Evolutionary conservation across 306 rosid genomes (phyloP).

Genomic region (Hippophae gyantsensis): DNA sequence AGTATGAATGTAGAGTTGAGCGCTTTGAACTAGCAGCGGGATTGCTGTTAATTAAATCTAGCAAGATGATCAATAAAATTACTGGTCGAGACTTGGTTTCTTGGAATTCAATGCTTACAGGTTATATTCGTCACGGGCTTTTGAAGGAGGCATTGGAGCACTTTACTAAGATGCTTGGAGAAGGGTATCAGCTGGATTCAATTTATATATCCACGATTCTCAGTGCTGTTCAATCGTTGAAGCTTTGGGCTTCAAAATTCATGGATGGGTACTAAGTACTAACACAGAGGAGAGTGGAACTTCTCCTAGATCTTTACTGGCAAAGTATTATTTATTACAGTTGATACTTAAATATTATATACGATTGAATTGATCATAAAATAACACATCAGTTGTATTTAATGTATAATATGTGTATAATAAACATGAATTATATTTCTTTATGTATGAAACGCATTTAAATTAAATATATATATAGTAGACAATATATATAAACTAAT

Average conservation of each 20-base stretch:
- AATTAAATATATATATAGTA: too few species aligned
- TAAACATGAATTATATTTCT: fast-evolving
- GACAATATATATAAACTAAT: too few species aligned
- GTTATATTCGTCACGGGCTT: slow-evolving; percentile 59
- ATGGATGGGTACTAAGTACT: slow-evolving; percentile 62
- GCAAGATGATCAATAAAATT: slow-evolving; percentile 50
- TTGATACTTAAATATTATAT: too few species aligned
- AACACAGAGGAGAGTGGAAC: slow-evolving; percentile 50
- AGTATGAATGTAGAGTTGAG: slow-evolving; percentile 83
- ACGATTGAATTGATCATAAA: too few species aligned
- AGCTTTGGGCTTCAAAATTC: slow-evolving; percentile 45
- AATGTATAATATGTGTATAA: too few species aligned
- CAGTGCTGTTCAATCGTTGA: slow-evolving; percentile 24
- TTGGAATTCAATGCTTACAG: slow-evolving; percentile 78
- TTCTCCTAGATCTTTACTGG: slow-evolving; percentile 59
- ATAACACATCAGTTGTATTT: too few species aligned
- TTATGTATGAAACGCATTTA: too few species aligned
- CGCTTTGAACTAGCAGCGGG: too few species aligned
- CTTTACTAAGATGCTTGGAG: slow-evolving; percentile 44
- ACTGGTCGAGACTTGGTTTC: slow-evolving; percentile 48
- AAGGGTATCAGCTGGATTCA: slow-evolving; percentile 49
- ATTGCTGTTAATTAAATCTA: slow-evolving; percentile 47
- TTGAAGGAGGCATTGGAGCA: slow-evolving; percentile 39
- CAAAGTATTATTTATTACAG: slow-evolving; percentile 21
- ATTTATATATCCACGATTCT: slow-evolving; percentile 53